phyloP scores from a whole-genome alignment of 331 rosid species.

The Ulmus americana region DNA sequence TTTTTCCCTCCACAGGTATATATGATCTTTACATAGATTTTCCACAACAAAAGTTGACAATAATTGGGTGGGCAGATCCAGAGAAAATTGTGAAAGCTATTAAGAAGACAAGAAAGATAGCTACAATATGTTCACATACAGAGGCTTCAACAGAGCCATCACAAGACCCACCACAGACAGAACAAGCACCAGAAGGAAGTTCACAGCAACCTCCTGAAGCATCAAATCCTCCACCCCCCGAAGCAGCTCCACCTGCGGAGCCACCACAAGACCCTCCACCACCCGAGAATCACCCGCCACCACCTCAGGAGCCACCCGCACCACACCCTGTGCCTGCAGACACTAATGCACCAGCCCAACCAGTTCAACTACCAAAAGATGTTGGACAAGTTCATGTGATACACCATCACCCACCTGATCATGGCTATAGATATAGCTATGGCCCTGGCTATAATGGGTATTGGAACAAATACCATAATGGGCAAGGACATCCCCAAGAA shows the following conservation, averaged over 20 bases:
- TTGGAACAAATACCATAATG: conserved; percentile 31
- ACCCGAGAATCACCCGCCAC: conserved; percentile 25
- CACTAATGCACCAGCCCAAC: conserved; percentile 22
- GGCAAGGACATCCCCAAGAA: conserved; percentile 27
- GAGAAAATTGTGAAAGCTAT: conserved; percentile 73
- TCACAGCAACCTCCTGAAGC: conserved; percentile 24
- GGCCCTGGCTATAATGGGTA: conserved; percentile 30
- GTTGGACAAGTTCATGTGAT: conserved; percentile 37
- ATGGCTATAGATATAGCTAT: conserved; percentile 29
- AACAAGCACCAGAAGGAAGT: conserved; percentile 25
- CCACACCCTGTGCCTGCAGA: conserved; percentile 26
- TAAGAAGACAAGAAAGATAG: conserved; percentile 69
- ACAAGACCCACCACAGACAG: conserved; percentile 23
- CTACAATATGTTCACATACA: conserved; percentile 56
- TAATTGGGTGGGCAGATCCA: conserved; percentile 90
- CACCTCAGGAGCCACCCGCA: conserved; percentile 20
- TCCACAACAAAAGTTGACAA: conserved; percentile 54
- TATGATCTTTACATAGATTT: conserved; percentile 60
- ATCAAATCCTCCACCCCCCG: conserved; percentile 24
- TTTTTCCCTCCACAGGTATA: conserved; percentile 50
- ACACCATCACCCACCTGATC: conserved; percentile 36
- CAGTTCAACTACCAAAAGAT: conserved; percentile 31
- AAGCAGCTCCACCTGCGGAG: conserved; percentile 18
- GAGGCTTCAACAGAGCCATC: conserved; percentile 40
- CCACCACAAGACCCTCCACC: conserved; percentile 31